Conservation (phyloP, 2,329 filamentous ascomycete genomes). For the Aspergillus fumigatus region DNA sequence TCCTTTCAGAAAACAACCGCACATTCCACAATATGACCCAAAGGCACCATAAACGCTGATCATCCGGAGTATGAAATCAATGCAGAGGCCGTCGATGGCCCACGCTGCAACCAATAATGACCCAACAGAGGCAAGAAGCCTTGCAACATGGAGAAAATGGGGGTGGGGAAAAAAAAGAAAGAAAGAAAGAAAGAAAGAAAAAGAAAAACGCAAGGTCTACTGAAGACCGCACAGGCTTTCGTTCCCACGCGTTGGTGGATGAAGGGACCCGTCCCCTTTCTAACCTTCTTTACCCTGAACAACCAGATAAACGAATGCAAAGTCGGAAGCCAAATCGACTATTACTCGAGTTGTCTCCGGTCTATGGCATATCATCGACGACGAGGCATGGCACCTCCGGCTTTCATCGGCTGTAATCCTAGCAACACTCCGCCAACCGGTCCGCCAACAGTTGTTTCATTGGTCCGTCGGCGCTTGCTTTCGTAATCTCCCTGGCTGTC, state of each 20-base stretch:
- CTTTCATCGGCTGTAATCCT: slow-evolving; percentile 42
- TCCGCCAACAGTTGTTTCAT: slow-evolving; percentile 52
- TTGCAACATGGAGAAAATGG: too few relatives aligned
- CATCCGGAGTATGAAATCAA: slow-evolving; percentile 13
- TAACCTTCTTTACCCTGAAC: background rate
- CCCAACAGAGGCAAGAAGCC: background rate
- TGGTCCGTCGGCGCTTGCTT: slow-evolving; percentile 75
- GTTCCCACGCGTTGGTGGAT: too few relatives aligned
- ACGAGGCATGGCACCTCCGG: slow-evolving; percentile 37
- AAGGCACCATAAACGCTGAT: slow-evolving; percentile 18
- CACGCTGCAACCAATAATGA: slow-evolving; percentile 10
- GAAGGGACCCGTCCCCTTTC: background rate
- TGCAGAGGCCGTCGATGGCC: slow-evolving; percentile 8
- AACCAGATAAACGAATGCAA: slow-evolving; percentile 8
- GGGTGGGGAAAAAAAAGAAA: background rate
- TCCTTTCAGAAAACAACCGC: slow-evolving; percentile 18
- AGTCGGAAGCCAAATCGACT: background rate
- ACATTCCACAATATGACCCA: slow-evolving; percentile 14
- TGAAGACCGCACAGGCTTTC: background rate
- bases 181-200: background rate
- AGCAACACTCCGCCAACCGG: slow-evolving; percentile 38
- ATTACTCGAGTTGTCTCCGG: too few relatives aligned
- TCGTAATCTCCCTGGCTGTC: slow-evolving; percentile 57
- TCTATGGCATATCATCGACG: slow-evolving; percentile 27
- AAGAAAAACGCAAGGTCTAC: background rate